Evolutionary conservation across 768 basidiomycete species (phyloP).

Genomic region (Ramaria rubella): DNA sequence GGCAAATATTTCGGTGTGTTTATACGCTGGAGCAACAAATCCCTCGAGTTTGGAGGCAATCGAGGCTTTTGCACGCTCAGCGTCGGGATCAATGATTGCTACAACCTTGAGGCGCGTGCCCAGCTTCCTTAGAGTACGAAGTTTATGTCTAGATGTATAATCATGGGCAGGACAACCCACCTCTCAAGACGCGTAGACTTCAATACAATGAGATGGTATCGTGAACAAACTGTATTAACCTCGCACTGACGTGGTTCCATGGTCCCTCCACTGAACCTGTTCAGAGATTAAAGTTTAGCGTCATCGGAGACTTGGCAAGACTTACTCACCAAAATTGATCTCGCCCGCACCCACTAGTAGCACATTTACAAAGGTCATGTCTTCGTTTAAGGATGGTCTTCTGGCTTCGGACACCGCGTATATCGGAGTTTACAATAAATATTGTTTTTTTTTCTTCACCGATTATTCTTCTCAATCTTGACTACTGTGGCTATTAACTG

Average conservation of each 20-base stretch:
- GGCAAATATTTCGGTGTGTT: slow-evolving; percentile 30
- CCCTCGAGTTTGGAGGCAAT: slow-evolving; percentile 35
- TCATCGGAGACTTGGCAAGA: not conserved
- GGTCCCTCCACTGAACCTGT: slow-evolving; percentile 28
- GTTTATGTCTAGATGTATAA: not conserved
- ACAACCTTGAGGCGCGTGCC: slow-evolving; percentile 41
- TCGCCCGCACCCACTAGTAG: slow-evolving; percentile 45
- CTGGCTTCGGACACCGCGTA: too few relatives aligned
- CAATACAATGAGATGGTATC: not conserved
- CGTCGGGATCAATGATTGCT: slow-evolving; percentile 40
- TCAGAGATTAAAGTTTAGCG: not conserved
- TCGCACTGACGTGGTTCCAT: slow-evolving; percentile 25
- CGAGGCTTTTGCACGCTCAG: slow-evolving; percentile 30
- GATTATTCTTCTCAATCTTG: too few relatives aligned
- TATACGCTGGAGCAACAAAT: slow-evolving; percentile 38
- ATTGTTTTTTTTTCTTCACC: too few relatives aligned
- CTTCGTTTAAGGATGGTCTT: too few relatives aligned
- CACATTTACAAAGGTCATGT: slow-evolving; percentile 29
- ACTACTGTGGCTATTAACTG: too few relatives aligned
- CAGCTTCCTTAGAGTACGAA: slow-evolving; percentile 30
- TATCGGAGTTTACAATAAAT: too few relatives aligned
- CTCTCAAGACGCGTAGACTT: slow-evolving; percentile 19
- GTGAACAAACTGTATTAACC: not conserved
- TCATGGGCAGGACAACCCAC: slow-evolving; percentile 10
- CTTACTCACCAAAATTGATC: slow-evolving; percentile 40